Base-by-base conservation (phyloP, 2,329 filamentous ascomycete species). In the Fusarium vanettenii region DNA sequence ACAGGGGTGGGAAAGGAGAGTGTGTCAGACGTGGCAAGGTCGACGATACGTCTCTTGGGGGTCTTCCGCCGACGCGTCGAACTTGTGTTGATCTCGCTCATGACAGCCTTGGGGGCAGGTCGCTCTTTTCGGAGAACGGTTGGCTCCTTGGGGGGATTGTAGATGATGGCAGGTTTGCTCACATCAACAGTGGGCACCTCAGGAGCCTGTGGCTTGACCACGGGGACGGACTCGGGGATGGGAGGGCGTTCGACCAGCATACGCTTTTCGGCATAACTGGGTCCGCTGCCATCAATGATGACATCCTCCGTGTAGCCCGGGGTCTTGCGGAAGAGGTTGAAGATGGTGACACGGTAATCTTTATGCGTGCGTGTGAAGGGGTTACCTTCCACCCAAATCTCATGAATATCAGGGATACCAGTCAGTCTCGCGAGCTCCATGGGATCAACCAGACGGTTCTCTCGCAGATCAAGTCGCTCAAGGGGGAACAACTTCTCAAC, bases 371-470 rank as follows among this genome's bases (percentile, higher is more conserved):
- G 94, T 50, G 93, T 94, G 79, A 98, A 98, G 0, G 95, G 94
- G 79, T 99, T 99, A 25, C 95, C 94, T 71, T 93, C 90, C 18
- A 99, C 93, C 89, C 95, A 99, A 35, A 99, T 92, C 82, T 98
- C 96, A 69, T 92, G 92, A 75, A 99, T 93, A 63, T 98, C 94
- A 29, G 97, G 95, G 61, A 98, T 95, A 62, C 93, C 92, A 1
- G 96, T 98, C 68, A 99, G 87, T 68, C 97, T 91, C 57, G 95
- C 96, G 71, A 98, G 86, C 82, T 99, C 97, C 65, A 92, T 94
- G 0, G 96, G 96, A 80, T 99, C 97, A n/a, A 92, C 92, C 62
- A 99, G 85, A 68, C 90, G 91, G 83, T 99, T 99, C 79, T 98
- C 97, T 75, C 97, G 90, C 33, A 99, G 86, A 82, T 99, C 96